Evolutionary conservation across 305 asterid genomes (phyloP), one percentile per base, ranked within the genome.

Genomic region (Solanum hybrid): DNA sequence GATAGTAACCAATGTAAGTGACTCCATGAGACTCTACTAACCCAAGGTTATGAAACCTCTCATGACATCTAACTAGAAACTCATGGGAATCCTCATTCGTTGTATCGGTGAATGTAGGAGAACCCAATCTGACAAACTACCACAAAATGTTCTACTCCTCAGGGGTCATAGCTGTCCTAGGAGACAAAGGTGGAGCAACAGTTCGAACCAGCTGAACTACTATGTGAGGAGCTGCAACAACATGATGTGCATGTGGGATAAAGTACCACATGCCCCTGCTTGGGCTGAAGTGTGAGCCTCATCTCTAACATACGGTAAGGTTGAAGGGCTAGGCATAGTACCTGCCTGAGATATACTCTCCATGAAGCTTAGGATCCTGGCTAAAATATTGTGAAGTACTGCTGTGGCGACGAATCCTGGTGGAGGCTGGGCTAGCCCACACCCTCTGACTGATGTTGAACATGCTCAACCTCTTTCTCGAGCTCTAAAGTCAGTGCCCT

Each of bases 361-460:
- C 10, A 56, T 56, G 4, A 56, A 56, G 66, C 4, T 4, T 10
- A 17, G n/a, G 10, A 56, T 56, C 10, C 1, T 56, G 4, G n/a
- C 10, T 1, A 6, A 56, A 17, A n/a, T 56, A 17, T 56, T 1
- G 1, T 6, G 3, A 6, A 56, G n/a, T 17, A 56, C n/a, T 56
- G 4, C 4, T 1, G n/a, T 17, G 66, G 3, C 24, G 10, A 6
- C 3, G 10, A 17, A 56, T 17, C n/a, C 0, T 2, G 2, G 1
- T 6, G 66, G 4, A 56, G 66, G 66, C 2, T 56, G 4, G 66
- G n/a, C 24, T 56, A 56, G 4, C 10, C 10, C 24, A 56, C 4
- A 56, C 2, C 10, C 66, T 56, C 4, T 6, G 9, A 4, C 4
- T 17, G 4, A 56, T 6, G n/a, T 6, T 56, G 9, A 56, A 17